Conservation (phyloP, 2,329 filamentous ascomycete species). For the Phaeophleospora eucalypticola region DNA sequence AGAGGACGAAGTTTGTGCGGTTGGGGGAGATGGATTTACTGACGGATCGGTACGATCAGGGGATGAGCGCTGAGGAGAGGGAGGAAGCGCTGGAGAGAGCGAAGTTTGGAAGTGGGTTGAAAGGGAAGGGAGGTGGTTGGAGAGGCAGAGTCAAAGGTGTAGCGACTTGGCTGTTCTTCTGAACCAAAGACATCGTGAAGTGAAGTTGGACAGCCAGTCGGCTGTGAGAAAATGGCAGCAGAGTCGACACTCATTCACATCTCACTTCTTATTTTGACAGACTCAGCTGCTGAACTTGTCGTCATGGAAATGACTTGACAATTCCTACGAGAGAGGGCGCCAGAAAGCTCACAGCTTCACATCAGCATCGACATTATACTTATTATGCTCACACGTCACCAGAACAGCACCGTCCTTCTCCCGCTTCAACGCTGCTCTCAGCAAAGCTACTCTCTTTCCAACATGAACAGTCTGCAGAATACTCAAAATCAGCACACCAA, state of each 20-base stretch:
- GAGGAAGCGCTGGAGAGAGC: conserved; percentile 14
- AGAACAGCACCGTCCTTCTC: conserved; percentile 21
- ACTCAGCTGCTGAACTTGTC: too few relatives aligned
- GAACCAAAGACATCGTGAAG: too few relatives aligned
- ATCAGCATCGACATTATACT: conserved; percentile 25
- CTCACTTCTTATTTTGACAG: too few relatives aligned
- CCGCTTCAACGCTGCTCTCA: conserved; percentile 20
- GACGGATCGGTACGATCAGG: conserved; percentile 21
- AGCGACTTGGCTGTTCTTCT: conserved; percentile 11
- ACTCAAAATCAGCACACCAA: not conserved
- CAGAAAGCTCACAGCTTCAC: conserved; percentile 13
- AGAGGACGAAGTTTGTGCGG: conserved; percentile 46
- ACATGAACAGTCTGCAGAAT: conserved; percentile 21
- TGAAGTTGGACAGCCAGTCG: too few relatives aligned
- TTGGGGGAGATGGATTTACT: conserved; percentile 48
- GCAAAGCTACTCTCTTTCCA: conserved; percentile 19
- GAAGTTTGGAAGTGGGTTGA: conserved; percentile 11
- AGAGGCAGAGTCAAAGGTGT: conserved; percentile 12
- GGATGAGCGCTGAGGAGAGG: conserved; percentile 15
- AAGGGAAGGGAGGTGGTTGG: conserved; percentile 11
- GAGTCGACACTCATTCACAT: too few relatives aligned
- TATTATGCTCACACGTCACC: conserved; percentile 24
- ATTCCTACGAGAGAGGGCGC: too few relatives aligned
- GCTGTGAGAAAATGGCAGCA: too few relatives aligned
- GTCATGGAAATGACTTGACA: too few relatives aligned